Conservation (phyloP, 2,329 filamentous ascomycete genomes). For the Talaromyces marneffei region DNA sequence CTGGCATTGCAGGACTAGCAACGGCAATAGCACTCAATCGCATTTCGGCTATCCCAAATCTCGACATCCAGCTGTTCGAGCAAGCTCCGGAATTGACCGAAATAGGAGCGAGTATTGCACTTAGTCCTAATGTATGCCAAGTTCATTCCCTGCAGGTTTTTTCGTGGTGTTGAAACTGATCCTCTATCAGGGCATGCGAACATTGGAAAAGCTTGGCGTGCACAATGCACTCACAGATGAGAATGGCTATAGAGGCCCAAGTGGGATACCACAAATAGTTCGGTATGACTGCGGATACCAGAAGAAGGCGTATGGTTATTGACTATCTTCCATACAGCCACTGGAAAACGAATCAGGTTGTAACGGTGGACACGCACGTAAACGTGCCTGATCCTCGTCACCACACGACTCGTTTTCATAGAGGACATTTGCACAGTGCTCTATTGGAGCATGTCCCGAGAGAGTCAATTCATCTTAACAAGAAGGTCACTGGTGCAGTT, state of each 20-base stretch:
- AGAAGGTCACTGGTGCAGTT: constrained; percentile 36
- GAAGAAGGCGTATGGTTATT: neutral
- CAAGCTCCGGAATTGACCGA: constrained; percentile 33
- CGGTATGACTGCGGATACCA: constrained; percentile 26
- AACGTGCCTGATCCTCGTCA: constrained; percentile 38
- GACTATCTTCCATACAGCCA: constrained; percentile 25
- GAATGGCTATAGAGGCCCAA: constrained; percentile 37
- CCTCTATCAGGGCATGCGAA: constrained; percentile 37
- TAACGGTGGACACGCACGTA: constrained; percentile 28
- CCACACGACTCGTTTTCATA: constrained; percentile 43
- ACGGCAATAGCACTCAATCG: constrained; percentile 43
- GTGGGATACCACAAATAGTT: constrained; percentile 44
- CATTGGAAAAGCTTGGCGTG: constrained; percentile 48
- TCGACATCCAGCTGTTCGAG: constrained; percentile 49
- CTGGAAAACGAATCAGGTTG: constrained; percentile 41
- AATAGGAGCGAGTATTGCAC: constrained; percentile 13
- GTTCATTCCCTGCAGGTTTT: neutral
- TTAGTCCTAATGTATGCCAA: constrained; percentile 43
- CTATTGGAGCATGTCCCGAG: constrained; percentile 43
- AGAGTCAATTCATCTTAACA: constrained; percentile 40
- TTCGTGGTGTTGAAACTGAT: neutral
- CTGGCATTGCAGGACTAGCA: constrained; percentile 47
- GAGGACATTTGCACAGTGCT: constrained; percentile 47
- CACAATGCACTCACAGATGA: constrained; percentile 41
- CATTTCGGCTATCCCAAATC: constrained; percentile 20